A percentile compares a stretch with the other conserved stretches of the same genome.
Conservation (phyloP, 805 yeast species). For the Metschnikowia hibisci region DNA sequence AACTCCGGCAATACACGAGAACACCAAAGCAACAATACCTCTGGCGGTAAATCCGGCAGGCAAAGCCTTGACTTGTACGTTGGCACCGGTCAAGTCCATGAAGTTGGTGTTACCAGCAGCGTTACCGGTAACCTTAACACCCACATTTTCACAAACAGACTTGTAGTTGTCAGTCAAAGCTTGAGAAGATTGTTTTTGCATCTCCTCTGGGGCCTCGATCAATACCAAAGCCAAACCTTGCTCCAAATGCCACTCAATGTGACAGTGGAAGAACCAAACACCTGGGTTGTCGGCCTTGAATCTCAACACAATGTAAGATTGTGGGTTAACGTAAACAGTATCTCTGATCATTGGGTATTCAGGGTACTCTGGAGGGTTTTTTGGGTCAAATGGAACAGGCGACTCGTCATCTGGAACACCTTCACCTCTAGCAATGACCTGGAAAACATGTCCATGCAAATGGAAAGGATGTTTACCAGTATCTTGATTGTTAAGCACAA, state of each 20-base stretch:
- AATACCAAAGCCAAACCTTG: conserved; percentile 86
- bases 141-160: conserved; percentile 55
- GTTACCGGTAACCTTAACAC: conserved; percentile 62
- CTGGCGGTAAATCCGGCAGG: conserved; percentile 92
- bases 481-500: conserved; percentile 80
- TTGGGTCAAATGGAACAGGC: conserved; percentile 56
- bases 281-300: conserved; percentile 95
- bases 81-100: conserved; percentile 70
- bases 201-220: conserved; percentile 76
- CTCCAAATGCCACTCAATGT: conserved; percentile 95
- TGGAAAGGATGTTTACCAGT: conserved; percentile 98
- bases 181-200: conserved; percentile 51
- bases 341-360: conserved; percentile 84
- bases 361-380: conserved; percentile 46
- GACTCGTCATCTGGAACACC: conserved; percentile 51
- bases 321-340: conserved; percentile 71
- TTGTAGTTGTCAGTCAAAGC: conserved; percentile 58
- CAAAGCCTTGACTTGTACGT: conserved; percentile 58
- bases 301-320: conserved; percentile 80
- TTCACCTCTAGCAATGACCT: conserved; percentile 68
- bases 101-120: conserved; percentile 82
- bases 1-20: conserved; percentile 82
- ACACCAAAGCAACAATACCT: conserved; percentile 91
- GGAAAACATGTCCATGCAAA: conserved; percentile 91
- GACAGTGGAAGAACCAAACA: conserved; percentile 98